Evolutionary conservation across 208 protist genomes (phyloP).

Genomic region (Trichomonas vaginalis): DNA sequence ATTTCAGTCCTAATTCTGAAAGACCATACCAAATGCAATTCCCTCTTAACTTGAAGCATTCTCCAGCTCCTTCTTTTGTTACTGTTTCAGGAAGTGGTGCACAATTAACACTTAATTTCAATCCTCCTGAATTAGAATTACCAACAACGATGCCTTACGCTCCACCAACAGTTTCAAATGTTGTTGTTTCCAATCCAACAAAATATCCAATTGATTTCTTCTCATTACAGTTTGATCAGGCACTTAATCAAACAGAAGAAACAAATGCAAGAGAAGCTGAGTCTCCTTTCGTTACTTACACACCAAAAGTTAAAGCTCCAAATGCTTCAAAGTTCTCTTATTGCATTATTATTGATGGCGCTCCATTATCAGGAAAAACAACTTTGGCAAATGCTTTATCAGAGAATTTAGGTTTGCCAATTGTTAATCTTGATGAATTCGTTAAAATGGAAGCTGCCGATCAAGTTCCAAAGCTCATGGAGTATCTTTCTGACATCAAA

Average conservation of each 20-base stretch:
- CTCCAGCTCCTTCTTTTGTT: not conserved
- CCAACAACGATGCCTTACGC: not conserved
- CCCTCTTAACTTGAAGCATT: not conserved
- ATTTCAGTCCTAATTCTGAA: not conserved
- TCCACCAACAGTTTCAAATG: not conserved
- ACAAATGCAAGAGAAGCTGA: not conserved
- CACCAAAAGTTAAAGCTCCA: not conserved
- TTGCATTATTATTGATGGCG: not conserved
- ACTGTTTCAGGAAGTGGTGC: not conserved
- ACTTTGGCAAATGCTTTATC: not conserved
- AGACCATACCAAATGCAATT: not conserved
- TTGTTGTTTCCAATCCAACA: not conserved
- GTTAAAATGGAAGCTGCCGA: not conserved
- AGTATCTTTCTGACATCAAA: not conserved
- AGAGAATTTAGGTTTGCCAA: not conserved
- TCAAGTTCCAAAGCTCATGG: not conserved
- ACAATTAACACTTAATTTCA: not conserved
- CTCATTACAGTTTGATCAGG: not conserved
- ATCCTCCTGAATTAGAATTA: not conserved
- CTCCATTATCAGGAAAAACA: not conserved
- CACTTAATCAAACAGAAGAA: not conserved
- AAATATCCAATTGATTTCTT: not conserved
- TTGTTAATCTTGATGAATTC: not conserved
- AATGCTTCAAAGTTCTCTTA: not conserved
- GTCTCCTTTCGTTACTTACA: constrained; percentile 7